Base-by-base conservation (phyloP, 2,329 filamentous ascomycete species). In the Claviceps monticola region DNA sequence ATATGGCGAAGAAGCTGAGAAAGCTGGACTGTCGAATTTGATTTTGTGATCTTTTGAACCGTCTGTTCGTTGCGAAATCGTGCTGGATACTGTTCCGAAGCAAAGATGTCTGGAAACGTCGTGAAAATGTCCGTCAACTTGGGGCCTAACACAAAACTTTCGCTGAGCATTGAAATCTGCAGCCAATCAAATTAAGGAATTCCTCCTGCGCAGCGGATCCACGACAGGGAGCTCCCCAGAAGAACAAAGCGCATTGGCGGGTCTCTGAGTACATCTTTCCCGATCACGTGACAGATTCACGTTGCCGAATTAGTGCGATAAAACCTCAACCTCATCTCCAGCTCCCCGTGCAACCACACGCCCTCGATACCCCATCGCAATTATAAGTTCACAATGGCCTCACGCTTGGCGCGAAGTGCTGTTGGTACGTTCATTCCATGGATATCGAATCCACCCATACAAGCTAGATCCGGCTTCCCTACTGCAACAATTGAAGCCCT, bases 321-420 rank as follows among this genome's bases (percentile, higher is more conserved):
- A 76, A 75, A 73, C 72, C 68, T 73, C 72, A 73, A 67, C 65
- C 64, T 67, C 66, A 68, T 63, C 63, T 64, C 61, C 65, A 73
- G 69, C 68, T 68, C 65, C 68, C 63, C 59, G 60, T 66, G 64
- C 66, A 72, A 67, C 68, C 68, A 67, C 64, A 68, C 69, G 65
- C 64, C 63, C 64, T 60, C 65, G 67, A 66, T 68, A 72, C 67
- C 70, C 72, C 74, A 46, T 34, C 43, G 23, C 44, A 73, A 67
- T 73, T 71, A 76, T 74, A 76, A 74, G 71, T 11, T 72, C 79
- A 86, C 78, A 86, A 97, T 97, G 91, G 91, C 91, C 80, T 95
- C 88, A 74, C 88, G 90, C 80, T 81, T 97, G 78, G 88, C 85
- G 81, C 89, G 87, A 82, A 90, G 83, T 80, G 88, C 89, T 76